Percentiles rank a stretch among this genome's conserved stretches.
These are phyloP conservation scores for Typha latifolia DNA, from an alignment of 176 grass and related monocot species.

Conservation along the genomic window DNA sequence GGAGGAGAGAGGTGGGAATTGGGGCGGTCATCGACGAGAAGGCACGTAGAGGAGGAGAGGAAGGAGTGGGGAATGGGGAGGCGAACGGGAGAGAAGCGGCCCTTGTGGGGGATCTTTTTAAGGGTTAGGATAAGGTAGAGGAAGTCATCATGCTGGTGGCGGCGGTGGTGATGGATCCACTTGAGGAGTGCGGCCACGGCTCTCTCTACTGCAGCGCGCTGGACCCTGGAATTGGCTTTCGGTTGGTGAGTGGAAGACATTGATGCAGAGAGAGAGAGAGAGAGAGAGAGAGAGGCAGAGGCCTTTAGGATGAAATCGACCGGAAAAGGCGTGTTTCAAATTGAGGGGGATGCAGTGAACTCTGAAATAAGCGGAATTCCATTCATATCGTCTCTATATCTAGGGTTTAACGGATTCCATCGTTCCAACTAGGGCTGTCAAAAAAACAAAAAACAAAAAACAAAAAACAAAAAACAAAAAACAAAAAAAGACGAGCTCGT, in stretches of 20 bases:
- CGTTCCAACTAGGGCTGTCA: no score
- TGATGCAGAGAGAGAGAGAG: neutral
- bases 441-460: no score
- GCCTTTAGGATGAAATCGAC: no score
- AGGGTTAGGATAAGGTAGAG: slow-evolving; percentile 22
- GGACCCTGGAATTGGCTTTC: slow-evolving; percentile 10
- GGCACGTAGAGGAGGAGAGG: slow-evolving; percentile 13
- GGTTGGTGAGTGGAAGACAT: neutral
- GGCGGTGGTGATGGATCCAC: slow-evolving; percentile 35
- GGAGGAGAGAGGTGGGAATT: neutral
- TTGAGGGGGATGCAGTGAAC: no score
- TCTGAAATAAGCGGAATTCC: no score
- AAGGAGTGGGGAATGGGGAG: slow-evolving; percentile 9
- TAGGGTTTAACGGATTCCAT: no score
- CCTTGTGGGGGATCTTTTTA: slow-evolving; percentile 17
- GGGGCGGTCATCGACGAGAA: slow-evolving; percentile 12
- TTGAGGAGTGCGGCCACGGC: slow-evolving; percentile 41
- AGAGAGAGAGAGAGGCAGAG: no score
- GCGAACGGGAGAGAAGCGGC: neutral
- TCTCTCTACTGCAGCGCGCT: slow-evolving; percentile 30
- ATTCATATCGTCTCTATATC: no score
- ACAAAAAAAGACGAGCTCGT: no score
- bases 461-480: no score
- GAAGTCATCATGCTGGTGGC: slow-evolving; percentile 16
- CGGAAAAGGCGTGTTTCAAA: no score